phyloP scores from a whole-genome alignment of 257 asterid genomes.

The Craterostigma plantagineum region DNA sequence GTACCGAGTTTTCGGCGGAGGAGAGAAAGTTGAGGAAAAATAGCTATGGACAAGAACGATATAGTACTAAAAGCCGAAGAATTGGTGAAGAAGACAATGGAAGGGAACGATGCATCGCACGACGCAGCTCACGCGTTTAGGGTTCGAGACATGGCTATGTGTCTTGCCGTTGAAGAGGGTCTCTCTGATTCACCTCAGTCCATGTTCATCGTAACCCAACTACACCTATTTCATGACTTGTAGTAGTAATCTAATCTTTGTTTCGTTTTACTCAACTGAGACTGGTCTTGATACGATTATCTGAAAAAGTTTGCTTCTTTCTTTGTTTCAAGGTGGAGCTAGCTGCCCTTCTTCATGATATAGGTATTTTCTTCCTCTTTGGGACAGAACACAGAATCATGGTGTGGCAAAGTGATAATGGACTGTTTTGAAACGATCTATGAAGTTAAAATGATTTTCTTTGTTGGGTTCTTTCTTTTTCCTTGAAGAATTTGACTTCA shows the following conservation, averaged over 20 bases:
- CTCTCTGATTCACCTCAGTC: slow-evolving; percentile 38
- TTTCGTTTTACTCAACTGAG: too few species aligned
- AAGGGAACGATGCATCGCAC: slow-evolving; percentile 84
- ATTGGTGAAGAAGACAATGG: slow-evolving; percentile 56
- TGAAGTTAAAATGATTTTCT: too few species aligned
- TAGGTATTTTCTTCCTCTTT: slow-evolving; percentile 15
- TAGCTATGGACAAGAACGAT: slow-evolving; percentile 28
- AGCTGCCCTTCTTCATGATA: slow-evolving; percentile 93
- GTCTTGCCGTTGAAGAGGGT: slow-evolving; percentile 68
- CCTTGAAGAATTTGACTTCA: too few species aligned
- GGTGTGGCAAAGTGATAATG: slow-evolving; percentile 1
- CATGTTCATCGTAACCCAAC: slow-evolving; percentile 27
- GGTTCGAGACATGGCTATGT: slow-evolving; percentile 78
- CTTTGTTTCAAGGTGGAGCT: slow-evolving; percentile 54
- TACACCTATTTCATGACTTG: too few species aligned
- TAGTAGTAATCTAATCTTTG: too few species aligned
- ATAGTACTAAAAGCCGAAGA: slow-evolving; percentile 48
- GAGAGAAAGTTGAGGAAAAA: too few species aligned
- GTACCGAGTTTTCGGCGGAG: too few species aligned
- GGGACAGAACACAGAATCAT: neutral
- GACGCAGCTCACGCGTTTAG: slow-evolving; percentile 91
- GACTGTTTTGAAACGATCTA: too few species aligned
- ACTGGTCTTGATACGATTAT: too few species aligned
- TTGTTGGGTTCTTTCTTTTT: too few species aligned
- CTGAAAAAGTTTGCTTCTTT: too few species aligned